phyloP scores from a whole-genome alignment of 352 stramenopile genomes.

The Achlya hypogyna region DNA sequence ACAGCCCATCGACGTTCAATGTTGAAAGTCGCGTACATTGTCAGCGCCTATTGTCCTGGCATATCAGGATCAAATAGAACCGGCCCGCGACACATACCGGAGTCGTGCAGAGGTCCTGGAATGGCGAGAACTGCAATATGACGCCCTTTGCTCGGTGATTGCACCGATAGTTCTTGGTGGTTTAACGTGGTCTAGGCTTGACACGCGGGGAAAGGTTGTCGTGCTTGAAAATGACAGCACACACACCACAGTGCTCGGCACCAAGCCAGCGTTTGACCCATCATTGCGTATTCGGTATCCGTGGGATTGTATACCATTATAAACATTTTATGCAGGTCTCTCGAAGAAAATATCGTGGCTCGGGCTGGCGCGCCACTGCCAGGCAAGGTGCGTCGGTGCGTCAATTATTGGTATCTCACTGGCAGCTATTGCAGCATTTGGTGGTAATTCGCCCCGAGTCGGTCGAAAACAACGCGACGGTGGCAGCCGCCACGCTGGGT shows the following conservation, averaged over 20 bases:
- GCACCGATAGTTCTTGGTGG: background rate
- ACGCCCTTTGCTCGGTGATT: constrained; percentile 6
- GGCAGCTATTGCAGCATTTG: background rate
- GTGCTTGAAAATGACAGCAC: constrained; percentile 19
- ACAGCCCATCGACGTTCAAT: constrained; percentile 11
- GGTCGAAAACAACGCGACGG: constrained; percentile 9
- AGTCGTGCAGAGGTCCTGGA: constrained; percentile 10
- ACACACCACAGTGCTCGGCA: constrained; percentile 13
- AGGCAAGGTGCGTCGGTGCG: background rate
- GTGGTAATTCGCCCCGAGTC: background rate
- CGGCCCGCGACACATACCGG: constrained; percentile 10
- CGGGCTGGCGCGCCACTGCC: background rate
- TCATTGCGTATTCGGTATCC: constrained; percentile 9
- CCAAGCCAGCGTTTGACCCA: constrained; percentile 6
- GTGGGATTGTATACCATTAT: background rate
- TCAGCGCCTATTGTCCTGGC: background rate
- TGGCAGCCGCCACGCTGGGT: background rate
- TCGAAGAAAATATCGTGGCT: constrained; percentile 11
- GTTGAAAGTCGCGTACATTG: constrained; percentile 10
- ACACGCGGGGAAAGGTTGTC: constrained; percentile 11
- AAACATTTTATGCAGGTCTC: background rate
- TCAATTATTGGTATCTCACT: background rate
- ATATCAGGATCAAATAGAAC: background rate
- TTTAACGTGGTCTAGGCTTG: background rate
- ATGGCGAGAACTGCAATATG: constrained; percentile 15